Base-by-base conservation (phyloP, 2,329 filamentous ascomycete species). In the Geosmithia putterillii region DNA sequence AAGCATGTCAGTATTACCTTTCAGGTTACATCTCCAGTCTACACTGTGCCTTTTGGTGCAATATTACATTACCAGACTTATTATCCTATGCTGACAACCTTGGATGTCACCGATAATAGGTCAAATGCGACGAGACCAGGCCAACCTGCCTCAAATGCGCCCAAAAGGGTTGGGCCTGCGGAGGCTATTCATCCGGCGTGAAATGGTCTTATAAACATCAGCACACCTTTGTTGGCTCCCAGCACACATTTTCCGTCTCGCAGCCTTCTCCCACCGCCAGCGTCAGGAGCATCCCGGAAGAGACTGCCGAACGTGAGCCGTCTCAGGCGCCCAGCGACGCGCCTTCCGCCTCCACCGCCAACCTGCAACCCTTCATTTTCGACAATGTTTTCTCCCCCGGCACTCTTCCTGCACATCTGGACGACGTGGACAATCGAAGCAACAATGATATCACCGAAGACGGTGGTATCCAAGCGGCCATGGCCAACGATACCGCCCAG, bases 181-280 rank as follows among this genome's bases (percentile, higher is more conserved):
- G 50, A 3, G 55, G 55, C 4, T 57, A 57, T 17, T 51, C 50
- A 48, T 50, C 50, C 19, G 56, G 57, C 18, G 55, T 65, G 38
- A 61, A 59, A 34, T 66, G 63, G 63, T 65, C 63, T 0, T 65
- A 62, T 47, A 66, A 66, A 38, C 60, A 66, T 44, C 62, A 65
- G 42, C 41, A 28, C 17, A 32, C 39, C 9, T 40, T 22, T 32
- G 28, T 32, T 12, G 28, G 28, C 10, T 9, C 15, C 10, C 28
- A 14, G 42, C 41, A 28, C 17, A 32, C 39, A 6, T 40, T 22
- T 32, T 9, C 15, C 10, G 28, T 9, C 10, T 9, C 15, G 4
- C 28, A 14, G 28, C 17, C 14, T 21, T 32, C 28, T 25, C 8
- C 37, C 35, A 39, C 10, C 25, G 39, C 15, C 36, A 25, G 28